Conservation (phyloP, 202 grass and related monocot genomes). For the Panicum virgatum region DNA sequence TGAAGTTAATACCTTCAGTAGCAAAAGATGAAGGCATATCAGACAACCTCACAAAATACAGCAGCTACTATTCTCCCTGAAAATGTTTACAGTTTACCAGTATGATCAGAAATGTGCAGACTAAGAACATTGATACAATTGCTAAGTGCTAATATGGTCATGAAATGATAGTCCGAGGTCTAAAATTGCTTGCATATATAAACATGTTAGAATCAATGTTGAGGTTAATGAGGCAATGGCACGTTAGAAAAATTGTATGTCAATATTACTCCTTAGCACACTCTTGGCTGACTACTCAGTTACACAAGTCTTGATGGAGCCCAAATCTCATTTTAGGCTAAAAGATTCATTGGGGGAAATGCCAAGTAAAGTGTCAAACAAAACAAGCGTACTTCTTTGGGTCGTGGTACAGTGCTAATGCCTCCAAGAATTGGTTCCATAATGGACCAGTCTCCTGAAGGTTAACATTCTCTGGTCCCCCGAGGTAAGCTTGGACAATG, state of each 20-base stretch:
- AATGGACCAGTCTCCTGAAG: conserved; percentile 87
- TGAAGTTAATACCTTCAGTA: conserved; percentile 50
- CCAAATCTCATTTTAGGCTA: not conserved
- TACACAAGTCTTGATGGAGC: not conserved
- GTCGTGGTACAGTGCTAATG: conserved; percentile 75
- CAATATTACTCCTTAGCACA: not conserved
- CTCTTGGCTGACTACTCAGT: not conserved
- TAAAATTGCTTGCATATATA: not conserved
- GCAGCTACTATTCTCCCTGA: conserved; percentile 65
- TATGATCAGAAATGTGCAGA: conserved; percentile 22
- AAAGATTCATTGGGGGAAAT: not conserved
- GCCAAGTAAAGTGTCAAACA: not conserved
- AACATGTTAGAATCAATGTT: not conserved
- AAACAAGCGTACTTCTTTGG: conserved; percentile 67
- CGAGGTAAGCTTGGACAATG: conserved; percentile 90
- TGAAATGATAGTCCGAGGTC: not conserved
- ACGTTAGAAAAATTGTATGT: not conserved
- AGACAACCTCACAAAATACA: conserved; percentile 64
- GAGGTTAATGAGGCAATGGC: not conserved
- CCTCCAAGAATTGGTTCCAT: conserved; percentile 84
- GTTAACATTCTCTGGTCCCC: conserved; percentile 87
- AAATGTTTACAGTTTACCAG: conserved; percentile 20
- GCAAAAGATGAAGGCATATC: conserved; percentile 8
- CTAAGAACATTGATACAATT: conserved; percentile 24
- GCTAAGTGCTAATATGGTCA: not conserved